Evolutionary conservation across 805 yeast genomes (phyloP).

Genomic region (Wickerhamomyces ciferrii): DNA sequence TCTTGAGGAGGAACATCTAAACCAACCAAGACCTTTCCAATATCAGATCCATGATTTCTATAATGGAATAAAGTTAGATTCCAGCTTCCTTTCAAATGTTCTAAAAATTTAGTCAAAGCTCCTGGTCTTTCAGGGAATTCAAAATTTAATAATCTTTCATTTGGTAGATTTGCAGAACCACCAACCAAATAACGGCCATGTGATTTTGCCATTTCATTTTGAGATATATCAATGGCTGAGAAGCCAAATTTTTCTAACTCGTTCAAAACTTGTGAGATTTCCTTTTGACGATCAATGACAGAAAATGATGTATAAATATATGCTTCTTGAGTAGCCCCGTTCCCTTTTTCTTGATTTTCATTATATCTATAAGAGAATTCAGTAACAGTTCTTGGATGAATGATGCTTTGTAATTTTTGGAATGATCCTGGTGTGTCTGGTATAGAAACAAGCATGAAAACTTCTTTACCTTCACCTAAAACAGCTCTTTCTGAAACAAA

Average conservation of each 20-base stretch:
- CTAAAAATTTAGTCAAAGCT: conserved; percentile 78
- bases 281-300: conserved; percentile 71
- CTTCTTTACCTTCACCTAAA: conserved; percentile 97
- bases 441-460: conserved; percentile 81
- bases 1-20: conserved; percentile 76
- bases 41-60: conserved; percentile 94
- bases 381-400: conserved; percentile 86
- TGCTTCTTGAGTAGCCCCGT: conserved; percentile 40
- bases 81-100: conserved; percentile 72
- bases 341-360: conserved; percentile 29
- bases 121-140: conserved; percentile 99
- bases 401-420: conserved; percentile 63
- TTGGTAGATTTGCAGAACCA: conserved; percentile 67
- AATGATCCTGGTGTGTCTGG: conserved; percentile 95
- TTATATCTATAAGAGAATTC: conserved; percentile 88
- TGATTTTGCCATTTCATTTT: conserved; percentile 90
- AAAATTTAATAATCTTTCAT: conserved; percentile 77
- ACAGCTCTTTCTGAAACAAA: conserved; percentile 97
- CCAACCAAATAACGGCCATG: conserved; percentile 97
- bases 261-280: conserved; percentile 57
- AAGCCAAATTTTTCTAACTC: conserved; percentile 61
- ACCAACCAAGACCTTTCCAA: conserved; percentile 90
- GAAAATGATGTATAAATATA: conserved; percentile 84
- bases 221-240: conserved; percentile 77
- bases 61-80: conserved; percentile 93